phyloP scores from a whole-genome alignment of 805 yeast species.

The Candida saitoana region DNA sequence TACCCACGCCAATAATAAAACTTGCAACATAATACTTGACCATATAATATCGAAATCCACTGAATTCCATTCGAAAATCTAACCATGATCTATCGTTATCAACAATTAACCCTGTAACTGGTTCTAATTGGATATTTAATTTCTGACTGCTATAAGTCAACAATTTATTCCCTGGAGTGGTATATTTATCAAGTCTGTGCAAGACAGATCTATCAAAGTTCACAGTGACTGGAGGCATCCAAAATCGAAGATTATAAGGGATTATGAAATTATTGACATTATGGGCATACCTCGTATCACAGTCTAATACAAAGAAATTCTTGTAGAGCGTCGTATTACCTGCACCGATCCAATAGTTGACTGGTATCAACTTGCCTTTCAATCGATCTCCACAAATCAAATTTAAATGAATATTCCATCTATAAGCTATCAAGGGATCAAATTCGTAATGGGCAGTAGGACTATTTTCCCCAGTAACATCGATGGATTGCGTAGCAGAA shows the following conservation, averaged over 20 bases:
- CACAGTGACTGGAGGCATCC: conserved; percentile 33
- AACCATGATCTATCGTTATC: conserved; percentile 14
- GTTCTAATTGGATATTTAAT: neutral
- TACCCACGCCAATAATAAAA: conserved; percentile 30
- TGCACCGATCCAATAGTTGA: conserved; percentile 2
- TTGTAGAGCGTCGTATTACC: conserved; percentile 1
- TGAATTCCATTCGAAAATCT: conserved; percentile 32
- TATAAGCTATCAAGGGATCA: conserved; percentile 6
- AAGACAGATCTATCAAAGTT: conserved; percentile 9
- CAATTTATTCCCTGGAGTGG: neutral
- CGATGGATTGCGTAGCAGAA: neutral
- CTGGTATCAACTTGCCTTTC: neutral
- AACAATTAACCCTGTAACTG: conserved; percentile 9
- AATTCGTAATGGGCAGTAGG: conserved; percentile 6
- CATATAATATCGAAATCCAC: conserved; percentile 40
- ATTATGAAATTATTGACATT: conserved; percentile 26
- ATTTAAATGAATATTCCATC: conserved; percentile 5
- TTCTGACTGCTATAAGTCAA: neutral
- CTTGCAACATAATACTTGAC: conserved; percentile 30
- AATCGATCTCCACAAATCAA: conserved; percentile 7
- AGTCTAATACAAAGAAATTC: conserved; percentile 19
- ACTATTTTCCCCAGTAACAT: conserved; percentile 1
- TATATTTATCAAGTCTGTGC: conserved; percentile 1
- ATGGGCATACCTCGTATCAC: conserved; percentile 29
- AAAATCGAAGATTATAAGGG: conserved; percentile 34